Base-by-base conservation (phyloP, 345 rosid species). In the Gossypium anomalum region DNA sequence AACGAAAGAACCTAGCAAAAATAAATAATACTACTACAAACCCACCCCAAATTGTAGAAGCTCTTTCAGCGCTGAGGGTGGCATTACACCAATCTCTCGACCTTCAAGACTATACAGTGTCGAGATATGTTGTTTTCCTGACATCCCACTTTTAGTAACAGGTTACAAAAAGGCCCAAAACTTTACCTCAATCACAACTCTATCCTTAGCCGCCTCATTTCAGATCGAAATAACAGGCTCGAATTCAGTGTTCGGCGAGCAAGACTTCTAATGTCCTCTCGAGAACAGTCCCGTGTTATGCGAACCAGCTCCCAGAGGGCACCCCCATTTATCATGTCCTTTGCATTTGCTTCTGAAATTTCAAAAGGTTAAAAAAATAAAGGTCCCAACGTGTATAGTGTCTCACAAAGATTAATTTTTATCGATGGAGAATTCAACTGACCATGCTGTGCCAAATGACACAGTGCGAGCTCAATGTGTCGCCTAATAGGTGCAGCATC, bases 361-460 rank as follows among this genome's bases (percentile, higher is more conserved):
- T 71, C 8, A 77, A 44, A 63, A 8, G 2, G 7, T 23, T 22
- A 9, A 77, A 55, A 34, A 59, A 9, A 4, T 17, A 2, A 11
- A 48, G 34, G 59, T 27, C 10, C 44, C 13, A 8, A 55, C 13
- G 11, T 2, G 34, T 9, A 29, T 48, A 7, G 15, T 2, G 20
- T 10, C 34, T 55, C 12, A n/a, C 5, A 48, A 20, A 73, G 10
- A 34, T 34, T 23, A 15, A 7, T 16, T 22, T 49, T 64, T 19
- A 2, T 12, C 4, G 1, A 53, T 3, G 3, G 53, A 57, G 27
- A 13, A 76, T 69, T 48, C 14, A 25, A 80, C 81, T 85, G 75
- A 92, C 98, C 99, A 67, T 92, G 99, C 20, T 96, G 99, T 67
- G 97, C 99, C 65, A 96, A 77, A 81, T 96, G 98, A 82, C 99